Evolutionary conservation across 148 eudicot species (phyloP).

Genomic region (Spergularia bocconei): DNA sequence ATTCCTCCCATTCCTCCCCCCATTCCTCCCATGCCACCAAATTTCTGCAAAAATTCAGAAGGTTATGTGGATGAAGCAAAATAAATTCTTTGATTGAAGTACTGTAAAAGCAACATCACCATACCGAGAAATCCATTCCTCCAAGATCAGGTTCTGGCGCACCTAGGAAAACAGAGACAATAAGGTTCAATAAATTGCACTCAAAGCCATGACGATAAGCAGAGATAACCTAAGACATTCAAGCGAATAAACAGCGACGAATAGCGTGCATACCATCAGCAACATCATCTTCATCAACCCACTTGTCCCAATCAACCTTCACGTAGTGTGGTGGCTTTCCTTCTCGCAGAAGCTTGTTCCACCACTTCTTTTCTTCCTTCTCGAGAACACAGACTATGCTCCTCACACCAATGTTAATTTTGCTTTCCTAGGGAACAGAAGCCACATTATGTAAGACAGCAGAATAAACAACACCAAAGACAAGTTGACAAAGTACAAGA

Average conservation of each 20-base stretch:
- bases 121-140: slow-evolving; percentile 98
- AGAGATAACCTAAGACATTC: neutral
- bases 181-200: neutral
- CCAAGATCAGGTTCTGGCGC: slow-evolving; percentile 73
- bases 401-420: slow-evolving; percentile 65
- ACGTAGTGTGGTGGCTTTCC: slow-evolving; percentile 81
- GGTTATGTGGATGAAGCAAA: slow-evolving; percentile 6
- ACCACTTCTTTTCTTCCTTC: slow-evolving; percentile 86
- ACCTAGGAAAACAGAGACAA: slow-evolving; percentile 32
- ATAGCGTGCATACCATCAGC: slow-evolving; percentile 9
- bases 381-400: slow-evolving; percentile 75
- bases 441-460: neutral
- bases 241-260: neutral
- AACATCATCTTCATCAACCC: slow-evolving; percentile 98
- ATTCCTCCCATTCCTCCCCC: slow-evolving; percentile 24
- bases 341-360: slow-evolving; percentile 70
- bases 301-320: slow-evolving; percentile 98
- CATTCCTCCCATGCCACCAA: slow-evolving; percentile 60
- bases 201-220: neutral
- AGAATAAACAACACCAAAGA: neutral
- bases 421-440: slow-evolving; percentile 58
- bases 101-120: slow-evolving; percentile 1
- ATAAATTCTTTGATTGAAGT: neutral
- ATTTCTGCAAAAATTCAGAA: slow-evolving; percentile 49
- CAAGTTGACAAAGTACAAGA: neutral